Conservation (phyloP, 345 rosid species). For the Populus nigra region DNA sequence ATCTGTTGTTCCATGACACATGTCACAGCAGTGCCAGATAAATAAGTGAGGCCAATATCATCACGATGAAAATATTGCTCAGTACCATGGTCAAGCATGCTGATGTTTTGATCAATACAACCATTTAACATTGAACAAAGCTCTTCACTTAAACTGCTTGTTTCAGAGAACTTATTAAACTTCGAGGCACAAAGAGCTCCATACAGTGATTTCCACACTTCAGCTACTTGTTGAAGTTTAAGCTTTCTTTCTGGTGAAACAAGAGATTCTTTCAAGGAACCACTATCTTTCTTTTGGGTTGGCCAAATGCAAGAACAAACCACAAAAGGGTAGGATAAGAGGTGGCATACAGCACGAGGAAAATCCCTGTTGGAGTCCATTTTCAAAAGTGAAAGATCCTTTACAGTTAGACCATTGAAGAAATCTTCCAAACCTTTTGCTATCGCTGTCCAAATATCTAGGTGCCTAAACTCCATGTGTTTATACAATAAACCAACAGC, state of each 20-base stretch:
- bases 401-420: slow-evolving; percentile 17
- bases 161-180: slow-evolving; percentile 12
- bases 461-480: slow-evolving; percentile 23
- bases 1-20: slow-evolving; percentile 35
- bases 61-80: slow-evolving; percentile 21
- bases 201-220: slow-evolving; percentile 49
- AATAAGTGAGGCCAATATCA: slow-evolving; percentile 28
- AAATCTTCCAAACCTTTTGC: slow-evolving; percentile 38
- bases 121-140: slow-evolving; percentile 33
- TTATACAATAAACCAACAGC: slow-evolving; percentile 33
- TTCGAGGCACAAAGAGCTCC: slow-evolving; percentile 28
- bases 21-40: slow-evolving; percentile 33
- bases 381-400: slow-evolving; percentile 24
- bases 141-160: slow-evolving; percentile 24
- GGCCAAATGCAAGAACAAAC: slow-evolving; percentile 17
- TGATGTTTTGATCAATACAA: slow-evolving; percentile 24
- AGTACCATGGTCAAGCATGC: slow-evolving; percentile 17
- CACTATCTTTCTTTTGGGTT: slow-evolving; percentile 1
- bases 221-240: slow-evolving; percentile 32
- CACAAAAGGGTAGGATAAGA: slow-evolving; percentile 48
- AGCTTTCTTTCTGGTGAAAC: slow-evolving; percentile 18
- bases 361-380: slow-evolving; percentile 18
- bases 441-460: slow-evolving; percentile 39
- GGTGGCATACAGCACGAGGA: slow-evolving; percentile 27
- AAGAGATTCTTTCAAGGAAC: slow-evolving; percentile 23